Evolutionary conservation across 805 yeast species (phyloP).

Genomic region (Sporopachydermia lactativora): DNA sequence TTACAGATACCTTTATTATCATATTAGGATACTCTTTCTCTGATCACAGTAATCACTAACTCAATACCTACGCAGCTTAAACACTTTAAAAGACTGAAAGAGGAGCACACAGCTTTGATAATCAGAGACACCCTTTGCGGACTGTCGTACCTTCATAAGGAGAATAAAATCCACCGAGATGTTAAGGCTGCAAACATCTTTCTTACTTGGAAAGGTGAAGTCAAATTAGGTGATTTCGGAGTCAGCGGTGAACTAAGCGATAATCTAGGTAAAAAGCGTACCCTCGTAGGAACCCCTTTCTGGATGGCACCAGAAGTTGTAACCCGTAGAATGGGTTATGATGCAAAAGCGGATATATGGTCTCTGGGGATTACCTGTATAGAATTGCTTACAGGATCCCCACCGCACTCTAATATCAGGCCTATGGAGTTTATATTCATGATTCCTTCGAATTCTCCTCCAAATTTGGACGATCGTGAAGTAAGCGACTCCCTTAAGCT

Average conservation of each 20-base stretch:
- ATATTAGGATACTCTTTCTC: not conserved
- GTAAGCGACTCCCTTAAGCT: constrained; percentile 29
- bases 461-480: constrained; percentile 31
- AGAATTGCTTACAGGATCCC: constrained; percentile 70
- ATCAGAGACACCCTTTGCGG: constrained; percentile 55
- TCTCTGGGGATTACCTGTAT: constrained; percentile 86
- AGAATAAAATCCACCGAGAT: constrained; percentile 76
- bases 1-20: not conserved
- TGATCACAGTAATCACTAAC: not conserved
- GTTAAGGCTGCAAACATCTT: constrained; percentile 82
- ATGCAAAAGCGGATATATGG: constrained; percentile 90
- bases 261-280: constrained; percentile 37
- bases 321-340: constrained; percentile 43
- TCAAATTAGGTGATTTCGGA: constrained; percentile 88
- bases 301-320: constrained; percentile 99
- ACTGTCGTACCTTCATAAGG: constrained; percentile 58
- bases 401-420: constrained; percentile 61
- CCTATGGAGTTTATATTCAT: constrained; percentile 66
- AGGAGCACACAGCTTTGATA: constrained; percentile 46
- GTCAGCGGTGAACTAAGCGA: constrained; percentile 71
- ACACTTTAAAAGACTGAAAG: constrained; percentile 38
- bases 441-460: constrained; percentile 56
- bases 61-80: constrained; percentile 22
- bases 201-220: constrained; percentile 49
- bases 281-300: constrained; percentile 90